Conservation (phyloP, 139 green algal genomes). For the Chlamydomonas incerta region DNA sequence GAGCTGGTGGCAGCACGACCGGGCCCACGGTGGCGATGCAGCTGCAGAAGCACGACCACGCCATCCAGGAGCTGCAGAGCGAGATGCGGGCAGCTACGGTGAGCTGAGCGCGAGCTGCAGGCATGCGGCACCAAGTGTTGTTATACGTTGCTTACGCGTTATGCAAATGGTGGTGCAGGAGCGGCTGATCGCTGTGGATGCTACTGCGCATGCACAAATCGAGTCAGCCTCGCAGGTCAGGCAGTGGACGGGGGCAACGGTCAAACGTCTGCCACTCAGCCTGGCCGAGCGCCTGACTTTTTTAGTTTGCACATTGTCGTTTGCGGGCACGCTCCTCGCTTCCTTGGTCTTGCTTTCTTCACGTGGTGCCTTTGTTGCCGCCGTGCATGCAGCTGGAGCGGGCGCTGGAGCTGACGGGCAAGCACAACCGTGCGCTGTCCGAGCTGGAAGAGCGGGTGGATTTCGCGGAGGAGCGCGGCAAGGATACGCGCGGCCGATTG, state of each 20-base stretch:
- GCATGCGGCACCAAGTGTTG: no score
- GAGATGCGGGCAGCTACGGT: constrained; percentile 2
- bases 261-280: no score
- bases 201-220: neutral
- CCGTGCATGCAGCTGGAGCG: constrained; percentile 1
- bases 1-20: neutral
- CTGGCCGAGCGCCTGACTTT: no score
- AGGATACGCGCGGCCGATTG: constrained; percentile 9
- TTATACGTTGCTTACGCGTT: no score
- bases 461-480: constrained; percentile 22
- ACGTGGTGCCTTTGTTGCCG: no score
- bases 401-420: neutral
- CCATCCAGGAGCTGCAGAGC: constrained; percentile 14
- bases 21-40: neutral
- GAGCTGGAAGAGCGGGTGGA: constrained; percentile 35
- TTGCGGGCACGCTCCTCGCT: no score
- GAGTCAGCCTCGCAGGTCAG: neutral
- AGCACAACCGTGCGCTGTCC: neutral
- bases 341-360: no score
- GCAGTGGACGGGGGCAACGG: no score
- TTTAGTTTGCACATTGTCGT: no score
- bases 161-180: neutral
- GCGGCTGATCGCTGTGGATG: constrained; percentile 16
- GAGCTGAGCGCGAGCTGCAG: neutral
- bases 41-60: constrained; percentile 8